Conservation (phyloP, 2,329 filamentous ascomycete species). For the Fusarium irregulare region DNA sequence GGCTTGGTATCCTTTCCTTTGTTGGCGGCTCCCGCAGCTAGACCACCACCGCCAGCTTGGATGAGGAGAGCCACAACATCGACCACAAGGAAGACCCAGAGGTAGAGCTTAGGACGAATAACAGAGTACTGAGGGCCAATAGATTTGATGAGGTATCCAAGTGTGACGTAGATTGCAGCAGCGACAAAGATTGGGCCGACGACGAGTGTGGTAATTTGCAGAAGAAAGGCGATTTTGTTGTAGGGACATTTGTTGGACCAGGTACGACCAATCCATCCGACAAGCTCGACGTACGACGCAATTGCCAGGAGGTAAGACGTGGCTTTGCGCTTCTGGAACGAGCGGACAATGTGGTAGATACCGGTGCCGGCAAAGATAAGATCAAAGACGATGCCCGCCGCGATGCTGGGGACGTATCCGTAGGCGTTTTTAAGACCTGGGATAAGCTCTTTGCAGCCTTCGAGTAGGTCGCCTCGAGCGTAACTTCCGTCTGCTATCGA, state of each 20-base stretch:
- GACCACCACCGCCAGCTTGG: conserved; percentile 60
- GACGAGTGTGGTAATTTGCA: conserved; percentile 61
- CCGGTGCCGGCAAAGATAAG: conserved; percentile 29
- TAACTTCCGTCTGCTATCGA: conserved; percentile 28
- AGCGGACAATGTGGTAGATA: conserved; percentile 34
- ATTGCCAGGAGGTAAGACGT: conserved; percentile 36
- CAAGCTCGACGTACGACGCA: conserved; percentile 50
- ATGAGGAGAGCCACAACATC: conserved; percentile 32
- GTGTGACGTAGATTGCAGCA: conserved; percentile 61
- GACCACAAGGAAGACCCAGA: conserved; percentile 61
- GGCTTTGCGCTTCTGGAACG: conserved; percentile 34
- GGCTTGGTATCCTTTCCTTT: conserved; percentile 52
- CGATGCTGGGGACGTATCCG: conserved; percentile 37
- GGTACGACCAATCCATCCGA: conserved; percentile 61
- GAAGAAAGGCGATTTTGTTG: conserved; percentile 60
- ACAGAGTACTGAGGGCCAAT: conserved; percentile 57
- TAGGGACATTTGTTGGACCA: conserved; percentile 63
- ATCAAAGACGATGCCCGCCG: conserved; percentile 35
- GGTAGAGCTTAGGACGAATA: conserved; percentile 56
- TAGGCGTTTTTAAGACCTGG: conserved; percentile 37
- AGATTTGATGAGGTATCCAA: conserved; percentile 59
- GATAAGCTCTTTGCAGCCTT: conserved; percentile 32
- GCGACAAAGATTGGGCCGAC: conserved; percentile 62
- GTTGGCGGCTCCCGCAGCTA: conserved; percentile 53
- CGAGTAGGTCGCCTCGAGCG: conserved; percentile 37